Percentiles rank a stretch among this genome's conserved stretches.
These are phyloP conservation scores for Protostelium mycophagum DNA, from an alignment of 78 protist genomes.

Conservation along the genomic window DNA sequence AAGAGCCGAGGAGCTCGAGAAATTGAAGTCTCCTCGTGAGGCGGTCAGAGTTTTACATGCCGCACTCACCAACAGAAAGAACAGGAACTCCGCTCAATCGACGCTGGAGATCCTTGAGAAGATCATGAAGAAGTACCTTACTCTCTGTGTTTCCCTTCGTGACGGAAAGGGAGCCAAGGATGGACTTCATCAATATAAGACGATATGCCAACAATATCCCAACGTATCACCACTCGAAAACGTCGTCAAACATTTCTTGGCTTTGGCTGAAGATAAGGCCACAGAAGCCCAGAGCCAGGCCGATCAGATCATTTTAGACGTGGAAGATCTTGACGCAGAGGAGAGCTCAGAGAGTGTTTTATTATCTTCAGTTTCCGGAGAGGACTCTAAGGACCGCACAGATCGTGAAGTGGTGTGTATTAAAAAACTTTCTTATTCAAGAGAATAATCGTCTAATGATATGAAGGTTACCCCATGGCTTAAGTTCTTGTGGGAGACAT, in stretches of 20 bases:
- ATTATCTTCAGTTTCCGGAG: constrained; percentile 6
- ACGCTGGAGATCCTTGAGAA: not conserved
- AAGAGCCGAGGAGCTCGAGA: not conserved
- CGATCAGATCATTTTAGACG: not conserved
- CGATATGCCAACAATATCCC: constrained; percentile 37
- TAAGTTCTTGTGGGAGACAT: constrained; percentile 74
- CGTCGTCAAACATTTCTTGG: constrained; percentile 24
- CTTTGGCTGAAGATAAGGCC: constrained; percentile 35
- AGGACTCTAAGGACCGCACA: constrained; percentile 1
- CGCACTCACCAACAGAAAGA: not conserved
- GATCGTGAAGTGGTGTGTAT: constrained; percentile 18
- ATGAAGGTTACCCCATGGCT: constrained; percentile 65
- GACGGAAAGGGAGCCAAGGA: constrained; percentile 24
- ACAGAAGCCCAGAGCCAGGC: constrained; percentile 21
- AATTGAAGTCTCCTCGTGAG: not conserved
- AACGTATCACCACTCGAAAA: constrained; percentile 25
- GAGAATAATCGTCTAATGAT: no score
- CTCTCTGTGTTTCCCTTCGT: not conserved
- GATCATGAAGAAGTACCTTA: not conserved
- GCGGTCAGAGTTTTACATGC: not conserved
- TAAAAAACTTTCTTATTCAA: constrained; percentile 18
- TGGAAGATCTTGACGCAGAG: constrained; percentile 10
- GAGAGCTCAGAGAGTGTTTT: constrained; percentile 7
- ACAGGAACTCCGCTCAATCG: not conserved
- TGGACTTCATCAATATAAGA: constrained; percentile 57